Conservation (phyloP, 257 asterid genomes). For the Verbena officinalis region DNA sequence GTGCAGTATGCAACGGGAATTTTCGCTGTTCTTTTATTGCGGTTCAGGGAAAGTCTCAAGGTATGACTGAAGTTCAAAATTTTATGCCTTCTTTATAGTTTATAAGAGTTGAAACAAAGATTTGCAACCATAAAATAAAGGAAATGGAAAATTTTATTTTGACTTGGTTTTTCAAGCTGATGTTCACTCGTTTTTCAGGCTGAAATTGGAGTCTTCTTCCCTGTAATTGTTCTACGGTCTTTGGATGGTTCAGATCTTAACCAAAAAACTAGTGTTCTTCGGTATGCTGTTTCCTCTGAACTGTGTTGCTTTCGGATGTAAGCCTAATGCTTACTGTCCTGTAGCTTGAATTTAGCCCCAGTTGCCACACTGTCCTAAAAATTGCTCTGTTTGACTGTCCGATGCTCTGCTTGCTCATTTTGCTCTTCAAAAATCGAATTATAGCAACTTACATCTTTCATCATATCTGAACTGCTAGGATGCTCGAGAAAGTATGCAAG, state of each 20-base stretch:
- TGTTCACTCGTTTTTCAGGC: constrained; percentile 55
- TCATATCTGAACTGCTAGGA: constrained; percentile 55
- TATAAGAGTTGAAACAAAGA: constrained; percentile 18
- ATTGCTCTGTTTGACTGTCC: constrained; percentile 10
- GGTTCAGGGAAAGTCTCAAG: constrained; percentile 93
- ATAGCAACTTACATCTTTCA: constrained; percentile 9
- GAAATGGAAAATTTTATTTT: constrained; percentile 14
- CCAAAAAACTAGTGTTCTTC: constrained; percentile 76
- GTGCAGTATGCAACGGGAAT: constrained; percentile 92
- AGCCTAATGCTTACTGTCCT: constrained; percentile 22
- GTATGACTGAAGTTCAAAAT: constrained; percentile 42
- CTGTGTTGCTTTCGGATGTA: constrained; percentile 20
- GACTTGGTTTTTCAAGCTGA: constrained; percentile 31
- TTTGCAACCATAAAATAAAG: constrained; percentile 19
- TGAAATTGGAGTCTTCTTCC: constrained; percentile 97
- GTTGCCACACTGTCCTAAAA: constrained; percentile 15
- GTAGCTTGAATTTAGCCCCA: constrained; percentile 25
- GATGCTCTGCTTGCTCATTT: constrained; percentile 8
- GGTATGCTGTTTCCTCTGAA: constrained; percentile 55
- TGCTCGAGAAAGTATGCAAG: constrained; percentile 95
- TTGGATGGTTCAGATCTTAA: constrained; percentile 90
- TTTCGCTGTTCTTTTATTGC: constrained; percentile 79
- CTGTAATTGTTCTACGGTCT: constrained; percentile 78
- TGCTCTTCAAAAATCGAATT: constrained; percentile 9
- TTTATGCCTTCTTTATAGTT: constrained; percentile 17